Conservation (phyloP, 1,284 basidiomycete genomes). For the Cryptococcus neoformans region DNA sequence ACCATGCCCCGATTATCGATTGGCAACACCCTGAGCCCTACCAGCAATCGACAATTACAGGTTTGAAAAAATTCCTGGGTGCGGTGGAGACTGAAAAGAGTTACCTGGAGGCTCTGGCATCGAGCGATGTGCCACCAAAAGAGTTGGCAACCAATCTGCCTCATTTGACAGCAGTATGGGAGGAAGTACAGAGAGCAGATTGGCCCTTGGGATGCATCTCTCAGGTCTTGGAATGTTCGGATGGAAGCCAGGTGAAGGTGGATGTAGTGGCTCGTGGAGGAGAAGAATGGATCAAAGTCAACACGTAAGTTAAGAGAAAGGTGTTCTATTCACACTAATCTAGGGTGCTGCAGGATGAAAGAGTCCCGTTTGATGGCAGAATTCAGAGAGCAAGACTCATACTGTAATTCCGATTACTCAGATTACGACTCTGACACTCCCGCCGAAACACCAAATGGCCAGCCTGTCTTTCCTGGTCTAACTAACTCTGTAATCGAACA, state of each 20-base stretch:
- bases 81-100: slow-evolving; percentile 29
- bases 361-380: slow-evolving; percentile 70
- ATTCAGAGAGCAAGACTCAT: slow-evolving; percentile 77
- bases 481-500: slow-evolving; percentile 56
- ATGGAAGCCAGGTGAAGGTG: slow-evolving; percentile 48
- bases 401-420: slow-evolving; percentile 54
- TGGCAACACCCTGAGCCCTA: slow-evolving; percentile 37
- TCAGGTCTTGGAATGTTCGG: slow-evolving; percentile 27
- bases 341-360: slow-evolving; percentile 57
- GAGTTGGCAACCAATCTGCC: slow-evolving; percentile 38
- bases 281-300: slow-evolving; percentile 72
- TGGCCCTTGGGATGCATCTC: slow-evolving; percentile 30
- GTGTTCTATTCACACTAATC: background rate
- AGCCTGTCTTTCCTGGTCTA: slow-evolving; percentile 36
- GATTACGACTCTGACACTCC: slow-evolving; percentile 14
- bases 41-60: slow-evolving; percentile 26
- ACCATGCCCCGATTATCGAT: slow-evolving; percentile 38
- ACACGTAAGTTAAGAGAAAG: slow-evolving; percentile 62
- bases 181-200: slow-evolving; percentile 28
- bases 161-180: slow-evolving; percentile 39
- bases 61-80: slow-evolving; percentile 32
- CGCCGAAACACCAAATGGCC: background rate
- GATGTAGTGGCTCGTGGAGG: slow-evolving; percentile 75
- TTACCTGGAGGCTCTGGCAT: slow-evolving; percentile 21
- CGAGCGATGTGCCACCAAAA: slow-evolving; percentile 17